Evolutionary conservation across 495 filamentous ascomycete species (phyloP).

Genomic region (Penicillium goetzii): DNA sequence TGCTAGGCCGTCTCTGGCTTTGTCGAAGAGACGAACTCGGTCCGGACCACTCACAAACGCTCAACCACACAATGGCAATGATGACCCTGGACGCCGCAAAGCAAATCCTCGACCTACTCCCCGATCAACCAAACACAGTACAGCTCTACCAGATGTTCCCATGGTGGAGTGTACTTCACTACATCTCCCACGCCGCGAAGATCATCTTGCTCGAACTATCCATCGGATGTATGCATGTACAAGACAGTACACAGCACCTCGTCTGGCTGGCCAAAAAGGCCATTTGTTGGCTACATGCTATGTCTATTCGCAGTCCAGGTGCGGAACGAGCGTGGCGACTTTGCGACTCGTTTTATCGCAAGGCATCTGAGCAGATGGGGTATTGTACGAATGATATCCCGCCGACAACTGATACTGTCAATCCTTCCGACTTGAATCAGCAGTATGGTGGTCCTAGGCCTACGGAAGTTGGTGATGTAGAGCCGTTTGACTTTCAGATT

Average conservation of each 20-base stretch:
- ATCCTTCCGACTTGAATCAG: background rate
- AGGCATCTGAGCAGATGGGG: background rate
- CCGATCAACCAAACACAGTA: background rate
- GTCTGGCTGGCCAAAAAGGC: background rate
- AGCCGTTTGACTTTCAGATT: slow-evolving; percentile 7
- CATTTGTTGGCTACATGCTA: slow-evolving; percentile 1
- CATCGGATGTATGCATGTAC: background rate
- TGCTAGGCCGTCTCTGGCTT: slow-evolving; percentile 62
- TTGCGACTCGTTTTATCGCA: slow-evolving; percentile 8
- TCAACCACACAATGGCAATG: slow-evolving; percentile 1
- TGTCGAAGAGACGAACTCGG: slow-evolving; percentile 53
- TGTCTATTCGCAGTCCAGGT: slow-evolving; percentile 1
- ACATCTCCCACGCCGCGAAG: slow-evolving; percentile 3
- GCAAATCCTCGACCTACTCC: slow-evolving; percentile 2
- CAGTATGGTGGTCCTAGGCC: background rate
- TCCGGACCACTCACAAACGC: background rate
- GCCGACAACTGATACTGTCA: background rate
- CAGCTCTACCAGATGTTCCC: slow-evolving; percentile 2
- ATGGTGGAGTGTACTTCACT: slow-evolving; percentile 3
- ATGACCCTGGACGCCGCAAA: slow-evolving; percentile 1
- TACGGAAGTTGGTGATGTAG: background rate
- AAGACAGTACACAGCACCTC: background rate
- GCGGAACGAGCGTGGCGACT: slow-evolving; percentile 4
- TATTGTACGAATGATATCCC: slow-evolving; percentile 1
- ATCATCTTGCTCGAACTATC: slow-evolving; percentile 5